A percentile compares a stretch with the other conserved stretches of the same genome.
phyloP scores from a whole-genome alignment of 352 stramenopile genomes.

The Pythium phragmitis region DNA sequence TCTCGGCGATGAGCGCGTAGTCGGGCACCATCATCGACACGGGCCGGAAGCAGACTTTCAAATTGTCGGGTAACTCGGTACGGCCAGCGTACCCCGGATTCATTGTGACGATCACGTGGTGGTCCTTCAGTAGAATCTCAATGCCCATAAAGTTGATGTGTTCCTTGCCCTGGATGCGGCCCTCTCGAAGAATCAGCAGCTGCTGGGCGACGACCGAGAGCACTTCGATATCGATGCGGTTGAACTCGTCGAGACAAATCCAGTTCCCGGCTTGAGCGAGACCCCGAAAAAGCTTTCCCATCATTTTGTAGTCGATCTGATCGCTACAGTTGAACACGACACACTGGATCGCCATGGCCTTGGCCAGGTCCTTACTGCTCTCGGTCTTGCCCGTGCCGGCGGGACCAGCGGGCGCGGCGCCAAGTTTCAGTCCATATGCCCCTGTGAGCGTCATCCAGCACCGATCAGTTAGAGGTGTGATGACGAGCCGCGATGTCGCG shows the following conservation, averaged over 20 bases:
- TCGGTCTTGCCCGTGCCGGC: constrained; percentile 96
- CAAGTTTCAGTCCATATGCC: constrained; percentile 92
- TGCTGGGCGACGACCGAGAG: constrained; percentile 94
- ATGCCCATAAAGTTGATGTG: constrained; percentile 92
- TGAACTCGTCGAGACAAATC: constrained; percentile 94
- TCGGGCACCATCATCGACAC: constrained; percentile 94
- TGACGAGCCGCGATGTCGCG: constrained; percentile 84
- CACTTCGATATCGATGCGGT: constrained; percentile 94
- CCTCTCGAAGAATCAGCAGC: constrained; percentile 85
- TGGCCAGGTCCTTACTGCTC: constrained; percentile 95
- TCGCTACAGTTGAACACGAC: constrained; percentile 97
- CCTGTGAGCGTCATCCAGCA: constrained; percentile 97
- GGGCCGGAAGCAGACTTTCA: constrained; percentile 91
- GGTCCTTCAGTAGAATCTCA: constrained; percentile 61
- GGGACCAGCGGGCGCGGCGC: constrained; percentile 90
- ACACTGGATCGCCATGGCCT: constrained; percentile 93
- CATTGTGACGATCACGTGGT: constrained; percentile 81
- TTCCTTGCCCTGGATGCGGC: constrained; percentile 86
- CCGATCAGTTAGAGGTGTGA: constrained; percentile 90
- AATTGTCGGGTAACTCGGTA: constrained; percentile 92
- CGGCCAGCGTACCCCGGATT: constrained; percentile 92
- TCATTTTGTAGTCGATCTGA: constrained; percentile 96
- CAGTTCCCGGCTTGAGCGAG: constrained; percentile 89
- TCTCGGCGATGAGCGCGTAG: constrained; percentile 91
- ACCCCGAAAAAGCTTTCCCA: constrained; percentile 95